Percentiles rank a stretch among this genome's conserved stretches.
These are phyloP conservation scores for Coemansia sp. DNA, from an alignment of 192 early-diverging fungal species.

Conservation along the genomic window DNA sequence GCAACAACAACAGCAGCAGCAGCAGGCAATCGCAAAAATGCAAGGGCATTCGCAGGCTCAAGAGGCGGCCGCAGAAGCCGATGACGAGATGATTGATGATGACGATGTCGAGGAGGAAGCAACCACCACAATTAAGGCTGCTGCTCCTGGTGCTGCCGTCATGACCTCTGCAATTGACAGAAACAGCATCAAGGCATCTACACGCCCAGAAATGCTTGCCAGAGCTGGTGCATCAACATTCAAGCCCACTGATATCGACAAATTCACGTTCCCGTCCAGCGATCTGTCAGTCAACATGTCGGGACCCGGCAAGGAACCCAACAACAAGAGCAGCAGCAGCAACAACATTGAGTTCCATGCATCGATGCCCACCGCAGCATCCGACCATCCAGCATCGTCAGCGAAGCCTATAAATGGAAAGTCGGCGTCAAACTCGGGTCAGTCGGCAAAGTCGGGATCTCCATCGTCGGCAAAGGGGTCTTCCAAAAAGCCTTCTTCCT, in stretches of 20 bases:
- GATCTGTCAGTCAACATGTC: slow-evolving; percentile 38
- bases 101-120: slow-evolving; percentile 27
- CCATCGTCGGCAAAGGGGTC: neutral
- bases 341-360: neutral
- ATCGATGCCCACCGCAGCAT: slow-evolving; percentile 7
- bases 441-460: neutral
- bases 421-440: neutral
- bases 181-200: neutral
- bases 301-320: slow-evolving; percentile 7
- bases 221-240: slow-evolving; percentile 33
- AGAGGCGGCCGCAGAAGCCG: neutral
- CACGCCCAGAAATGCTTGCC: slow-evolving; percentile 30
- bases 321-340: neutral
- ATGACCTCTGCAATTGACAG: neutral
- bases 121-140: neutral
- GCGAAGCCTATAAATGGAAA: neutral
- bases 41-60: neutral
- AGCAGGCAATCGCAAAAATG: too few species aligned
- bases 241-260: slow-evolving; percentile 51
- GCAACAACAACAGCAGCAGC: neutral
- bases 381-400: slow-evolving; percentile 1
- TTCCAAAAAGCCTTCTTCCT: neutral
- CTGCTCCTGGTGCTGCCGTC: slow-evolving; percentile 1
- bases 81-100: slow-evolving; percentile 22
- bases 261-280: slow-evolving; percentile 49